phyloP scores from a whole-genome alignment of 768 basidiomycete genomes.

The Pluteus cervinus region DNA sequence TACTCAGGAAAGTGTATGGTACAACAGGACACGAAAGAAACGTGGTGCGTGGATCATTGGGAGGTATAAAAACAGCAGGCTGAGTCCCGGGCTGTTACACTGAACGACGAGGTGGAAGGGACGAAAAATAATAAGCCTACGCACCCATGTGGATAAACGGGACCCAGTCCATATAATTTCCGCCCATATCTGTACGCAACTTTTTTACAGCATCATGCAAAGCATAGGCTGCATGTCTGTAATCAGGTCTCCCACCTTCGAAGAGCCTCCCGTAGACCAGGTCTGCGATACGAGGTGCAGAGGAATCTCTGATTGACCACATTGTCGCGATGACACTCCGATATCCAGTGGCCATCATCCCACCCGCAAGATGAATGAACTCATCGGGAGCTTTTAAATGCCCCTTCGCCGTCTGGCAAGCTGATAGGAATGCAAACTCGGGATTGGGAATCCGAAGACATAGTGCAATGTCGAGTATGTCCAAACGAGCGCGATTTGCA shows the following conservation, averaged over 20 bases:
- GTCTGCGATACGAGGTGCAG: constrained; percentile 4
- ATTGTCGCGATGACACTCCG: constrained; percentile 8
- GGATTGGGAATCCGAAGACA: background rate
- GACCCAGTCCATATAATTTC: constrained; percentile 3
- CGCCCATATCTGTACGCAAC: background rate
- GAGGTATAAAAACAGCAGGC: no score
- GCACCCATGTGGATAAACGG: constrained; percentile 9
- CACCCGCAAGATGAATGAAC: constrained; percentile 9
- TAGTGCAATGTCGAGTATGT: constrained; percentile 1
- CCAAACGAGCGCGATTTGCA: no score
- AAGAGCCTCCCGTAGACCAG: constrained; percentile 6
- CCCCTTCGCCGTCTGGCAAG: constrained; percentile 8
- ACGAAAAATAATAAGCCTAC: constrained; percentile 2
- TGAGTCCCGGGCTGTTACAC: no score
- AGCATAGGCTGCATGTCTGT: background rate
- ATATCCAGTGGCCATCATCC: constrained; percentile 9
- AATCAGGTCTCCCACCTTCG: background rate
- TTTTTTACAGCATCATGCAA: constrained; percentile 1
- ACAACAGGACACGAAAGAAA: no score
- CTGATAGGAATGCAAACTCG: constrained; percentile 10
- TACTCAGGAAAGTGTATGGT: no score
- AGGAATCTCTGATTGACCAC: constrained; percentile 8
- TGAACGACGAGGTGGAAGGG: no score
- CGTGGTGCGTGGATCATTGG: no score
- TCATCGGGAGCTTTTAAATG: constrained; percentile 7